Percentiles rank a stretch among this genome's conserved stretches.
Conservation (phyloP, 164 flowering plant genomes). For the Magnolia kwangsiensis region DNA sequence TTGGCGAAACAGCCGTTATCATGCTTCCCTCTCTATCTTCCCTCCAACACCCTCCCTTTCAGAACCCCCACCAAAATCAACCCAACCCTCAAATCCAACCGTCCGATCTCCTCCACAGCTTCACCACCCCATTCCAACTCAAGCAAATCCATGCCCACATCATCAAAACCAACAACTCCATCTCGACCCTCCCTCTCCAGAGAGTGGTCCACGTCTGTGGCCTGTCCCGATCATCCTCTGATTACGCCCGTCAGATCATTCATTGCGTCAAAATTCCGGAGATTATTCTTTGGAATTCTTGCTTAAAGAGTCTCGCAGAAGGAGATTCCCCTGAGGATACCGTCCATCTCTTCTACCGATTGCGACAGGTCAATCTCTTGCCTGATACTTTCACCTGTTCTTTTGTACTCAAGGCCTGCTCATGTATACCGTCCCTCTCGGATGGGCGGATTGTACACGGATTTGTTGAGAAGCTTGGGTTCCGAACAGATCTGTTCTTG, state of each 20-base stretch:
- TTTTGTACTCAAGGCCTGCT: slow-evolving; percentile 62
- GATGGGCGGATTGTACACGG: slow-evolving; percentile 54
- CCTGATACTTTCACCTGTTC: slow-evolving; percentile 60
- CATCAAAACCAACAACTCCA: slow-evolving; percentile 45
- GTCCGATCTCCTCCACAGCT: slow-evolving; percentile 23
- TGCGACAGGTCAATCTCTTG: slow-evolving; percentile 28
- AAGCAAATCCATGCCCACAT: slow-evolving; percentile 54
- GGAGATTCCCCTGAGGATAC: slow-evolving; percentile 44
- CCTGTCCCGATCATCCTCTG: slow-evolving; percentile 31
- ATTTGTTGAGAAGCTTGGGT: slow-evolving; percentile 56
- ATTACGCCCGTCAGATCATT: slow-evolving; percentile 45
- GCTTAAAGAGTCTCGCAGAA: slow-evolving; percentile 48
- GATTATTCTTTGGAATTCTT: slow-evolving; percentile 46
- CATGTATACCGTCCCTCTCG: slow-evolving; percentile 23
- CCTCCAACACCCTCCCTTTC: slow-evolving; percentile 2
- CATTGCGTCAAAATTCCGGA: slow-evolving; percentile 20
- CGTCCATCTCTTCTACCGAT: slow-evolving; percentile 35
- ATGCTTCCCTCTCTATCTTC: slow-evolving; percentile 2
- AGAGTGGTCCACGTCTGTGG: slow-evolving; percentile 49
- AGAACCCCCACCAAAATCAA: neutral
- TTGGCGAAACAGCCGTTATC: neutral
- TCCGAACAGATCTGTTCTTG: slow-evolving; percentile 46
- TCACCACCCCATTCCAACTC: slow-evolving; percentile 54
- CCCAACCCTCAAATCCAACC: neutral
- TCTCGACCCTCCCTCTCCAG: slow-evolving; percentile 40